Conservation (phyloP, 352 stramenopile species). For the Saprolegnia diclina region DNA sequence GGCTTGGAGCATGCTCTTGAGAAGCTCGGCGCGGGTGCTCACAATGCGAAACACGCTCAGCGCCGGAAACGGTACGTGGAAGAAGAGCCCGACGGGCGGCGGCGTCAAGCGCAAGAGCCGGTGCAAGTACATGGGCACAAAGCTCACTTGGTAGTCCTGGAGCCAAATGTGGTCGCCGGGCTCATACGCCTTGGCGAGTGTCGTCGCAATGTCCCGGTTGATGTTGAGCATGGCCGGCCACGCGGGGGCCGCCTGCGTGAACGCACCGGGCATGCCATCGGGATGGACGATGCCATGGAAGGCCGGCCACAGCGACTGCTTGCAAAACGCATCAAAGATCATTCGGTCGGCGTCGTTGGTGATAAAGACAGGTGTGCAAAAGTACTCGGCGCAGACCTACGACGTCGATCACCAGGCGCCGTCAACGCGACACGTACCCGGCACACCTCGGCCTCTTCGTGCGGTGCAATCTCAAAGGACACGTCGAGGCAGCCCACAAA, state of each 20-base stretch:
- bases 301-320: conserved; percentile 94
- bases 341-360: conserved; percentile 29
- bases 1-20: conserved; percentile 85
- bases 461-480: conserved; percentile 33
- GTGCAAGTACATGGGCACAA: conserved; percentile 95
- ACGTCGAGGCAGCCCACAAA: conserved; percentile 66
- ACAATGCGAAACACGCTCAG: conserved; percentile 98
- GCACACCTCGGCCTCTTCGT: conserved; percentile 46
- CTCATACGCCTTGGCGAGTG: conserved; percentile 50
- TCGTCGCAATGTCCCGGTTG: conserved; percentile 88
- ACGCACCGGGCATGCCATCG: conserved; percentile 44
- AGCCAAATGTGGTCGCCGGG: conserved; percentile 93
- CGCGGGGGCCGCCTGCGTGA: conserved; percentile 29
- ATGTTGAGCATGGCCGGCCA: conserved; percentile 94
- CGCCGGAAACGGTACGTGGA: conserved; percentile 98
- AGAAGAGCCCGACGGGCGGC: conserved; percentile 94
- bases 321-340: conserved; percentile 93
- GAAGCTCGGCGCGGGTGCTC: conserved; percentile 86
- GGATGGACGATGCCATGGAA: conserved; percentile 94
- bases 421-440: conserved; percentile 28
- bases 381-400: conserved; percentile 32
- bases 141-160: conserved; percentile 97
- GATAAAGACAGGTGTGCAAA: conserved; percentile 67
- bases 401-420: not conserved
- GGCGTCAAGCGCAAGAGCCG: conserved; percentile 73